Conservation (phyloP, 768 basidiomycete species). For the Tricholoma saponaceum region DNA sequence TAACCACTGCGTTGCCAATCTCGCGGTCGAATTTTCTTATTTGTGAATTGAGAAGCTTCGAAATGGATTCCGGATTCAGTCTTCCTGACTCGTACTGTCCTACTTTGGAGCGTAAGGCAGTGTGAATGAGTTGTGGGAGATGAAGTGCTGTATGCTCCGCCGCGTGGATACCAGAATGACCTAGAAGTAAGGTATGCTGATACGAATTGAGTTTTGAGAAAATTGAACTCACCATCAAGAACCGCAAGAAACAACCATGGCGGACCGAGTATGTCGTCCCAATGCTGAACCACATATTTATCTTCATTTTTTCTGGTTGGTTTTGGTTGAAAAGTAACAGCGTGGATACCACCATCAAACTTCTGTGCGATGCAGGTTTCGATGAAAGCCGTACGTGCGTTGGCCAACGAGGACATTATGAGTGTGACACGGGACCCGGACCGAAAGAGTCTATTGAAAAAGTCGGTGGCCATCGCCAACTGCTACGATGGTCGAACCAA, state of each 20-base stretch:
- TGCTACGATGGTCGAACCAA: too few relatives aligned
- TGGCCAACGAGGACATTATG: neutral
- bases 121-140: neutral
- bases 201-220: neutral
- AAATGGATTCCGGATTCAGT: neutral
- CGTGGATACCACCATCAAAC: neutral
- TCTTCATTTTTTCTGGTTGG: slow-evolving; percentile 1
- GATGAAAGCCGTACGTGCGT: neutral
- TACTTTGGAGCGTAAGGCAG: neutral
- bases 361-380: neutral
- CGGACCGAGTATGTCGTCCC: neutral
- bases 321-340: slow-evolving; percentile 1
- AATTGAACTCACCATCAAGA: neutral
- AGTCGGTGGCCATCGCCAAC: too few relatives aligned
- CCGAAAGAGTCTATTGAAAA: too few relatives aligned
- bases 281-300: neutral
- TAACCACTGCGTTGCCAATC: neutral
- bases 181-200: neutral
- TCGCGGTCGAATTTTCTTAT: neutral
- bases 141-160: neutral
- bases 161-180: neutral
- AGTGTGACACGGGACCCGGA: too few relatives aligned
- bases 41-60: neutral
- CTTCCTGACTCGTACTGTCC: neutral
- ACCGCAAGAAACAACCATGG: slow-evolving; percentile 3